Conservation (phyloP, 2,329 filamentous ascomycete genomes). For the Aspergillus arachidicola region DNA sequence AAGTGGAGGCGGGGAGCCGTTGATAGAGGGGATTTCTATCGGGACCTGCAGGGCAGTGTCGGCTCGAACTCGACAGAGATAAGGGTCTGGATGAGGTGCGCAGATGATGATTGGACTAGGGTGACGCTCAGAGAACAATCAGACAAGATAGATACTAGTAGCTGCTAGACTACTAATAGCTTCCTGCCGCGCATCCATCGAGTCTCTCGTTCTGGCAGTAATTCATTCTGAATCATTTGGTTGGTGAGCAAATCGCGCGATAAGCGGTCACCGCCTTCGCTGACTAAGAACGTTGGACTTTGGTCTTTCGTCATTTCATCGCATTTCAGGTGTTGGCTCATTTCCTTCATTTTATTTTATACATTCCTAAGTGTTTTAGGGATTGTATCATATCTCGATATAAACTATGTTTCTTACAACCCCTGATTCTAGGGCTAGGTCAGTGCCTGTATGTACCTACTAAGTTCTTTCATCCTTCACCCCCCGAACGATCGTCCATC, state of each 20-base stretch:
- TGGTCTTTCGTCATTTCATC: background rate
- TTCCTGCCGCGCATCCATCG: conserved; percentile 1
- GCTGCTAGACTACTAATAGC: conserved; percentile 1
- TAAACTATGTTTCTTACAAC: background rate
- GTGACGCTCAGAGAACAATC: background rate
- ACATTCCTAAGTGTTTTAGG: background rate
- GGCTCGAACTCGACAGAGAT: background rate
- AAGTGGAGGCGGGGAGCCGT: conserved; percentile 12
- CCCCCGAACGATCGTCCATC: background rate
- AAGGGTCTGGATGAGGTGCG: background rate
- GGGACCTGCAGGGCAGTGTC: background rate
- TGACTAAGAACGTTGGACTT: background rate
- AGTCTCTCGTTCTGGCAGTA: conserved; percentile 4
- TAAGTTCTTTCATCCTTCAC: background rate
- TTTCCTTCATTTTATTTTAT: background rate
- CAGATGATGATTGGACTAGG: background rate
- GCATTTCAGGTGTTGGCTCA: background rate
- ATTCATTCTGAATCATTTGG: background rate
- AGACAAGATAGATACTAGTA: conserved; percentile 3
- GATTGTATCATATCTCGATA: background rate
- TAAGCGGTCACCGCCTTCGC: conserved; percentile 6
- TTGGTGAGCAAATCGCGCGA: conserved; percentile 3
- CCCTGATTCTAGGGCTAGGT: background rate
- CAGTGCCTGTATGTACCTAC: background rate
- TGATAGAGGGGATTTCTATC: conserved; percentile 5